Conservation (phyloP, 805 yeast genomes). For the Brettanomyces nanus region DNA sequence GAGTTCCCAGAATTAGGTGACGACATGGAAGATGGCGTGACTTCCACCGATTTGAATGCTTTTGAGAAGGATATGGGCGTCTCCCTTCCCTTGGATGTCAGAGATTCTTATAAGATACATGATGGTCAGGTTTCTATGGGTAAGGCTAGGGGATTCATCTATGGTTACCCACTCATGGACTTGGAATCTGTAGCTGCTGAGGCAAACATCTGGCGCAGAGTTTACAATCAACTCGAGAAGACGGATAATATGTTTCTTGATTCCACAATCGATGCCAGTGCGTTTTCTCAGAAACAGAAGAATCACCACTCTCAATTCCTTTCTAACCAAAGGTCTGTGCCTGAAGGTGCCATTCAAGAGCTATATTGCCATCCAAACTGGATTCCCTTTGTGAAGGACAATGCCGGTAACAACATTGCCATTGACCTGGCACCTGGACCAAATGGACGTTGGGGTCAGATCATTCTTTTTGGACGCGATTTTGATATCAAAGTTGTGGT, state of each 20-base stretch:
- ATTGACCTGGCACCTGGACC: conserved; percentile 81
- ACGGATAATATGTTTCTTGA: conserved; percentile 4
- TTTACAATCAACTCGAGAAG: conserved; percentile 30
- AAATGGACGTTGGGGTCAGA: conserved; percentile 79
- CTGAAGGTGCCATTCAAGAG: conserved; percentile 64
- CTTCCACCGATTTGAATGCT: conserved; percentile 69
- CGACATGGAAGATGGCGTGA: conserved; percentile 70
- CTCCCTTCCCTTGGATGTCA: conserved; percentile 69
- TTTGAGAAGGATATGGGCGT: conserved; percentile 77
- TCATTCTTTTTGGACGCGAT: conserved; percentile 88
- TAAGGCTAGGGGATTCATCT: conserved; percentile 67
- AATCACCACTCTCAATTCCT: conserved; percentile 23
- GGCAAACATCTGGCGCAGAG: conserved; percentile 80
- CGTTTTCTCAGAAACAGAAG: conserved; percentile 14
- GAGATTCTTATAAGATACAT: conserved; percentile 71
- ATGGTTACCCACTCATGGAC: conserved; percentile 72
- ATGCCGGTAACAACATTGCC: conserved; percentile 86
- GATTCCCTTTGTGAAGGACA: conserved; percentile 88
- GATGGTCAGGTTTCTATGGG: conserved; percentile 88
- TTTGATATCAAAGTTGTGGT: conserved; percentile 83
- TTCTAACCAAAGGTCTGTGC: conserved; percentile 59
- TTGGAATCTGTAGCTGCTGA: conserved; percentile 74
- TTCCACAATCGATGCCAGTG: conserved; percentile 3
- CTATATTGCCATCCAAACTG: conserved; percentile 85
- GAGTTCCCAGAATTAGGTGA: conserved; percentile 77